These are phyloP conservation scores for Nigrospora osmanthi DNA, from an alignment of 2,329 filamentous ascomycete genomes.

Conservation along the genomic window DNA sequence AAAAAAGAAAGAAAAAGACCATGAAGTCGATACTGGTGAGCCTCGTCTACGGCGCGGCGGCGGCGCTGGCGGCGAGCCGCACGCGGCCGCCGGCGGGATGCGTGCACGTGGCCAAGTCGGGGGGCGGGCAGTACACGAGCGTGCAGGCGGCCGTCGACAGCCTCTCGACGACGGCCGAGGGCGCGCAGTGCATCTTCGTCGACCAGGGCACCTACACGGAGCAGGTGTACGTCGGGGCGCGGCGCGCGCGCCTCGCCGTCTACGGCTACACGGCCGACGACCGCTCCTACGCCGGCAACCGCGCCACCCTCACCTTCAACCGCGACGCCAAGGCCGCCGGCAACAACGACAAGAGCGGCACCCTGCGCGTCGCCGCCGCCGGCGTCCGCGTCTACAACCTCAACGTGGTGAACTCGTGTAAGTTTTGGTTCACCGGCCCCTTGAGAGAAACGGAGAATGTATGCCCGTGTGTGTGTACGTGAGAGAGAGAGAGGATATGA, in stretches of 20 bases:
- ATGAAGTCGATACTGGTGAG: constrained; percentile 3
- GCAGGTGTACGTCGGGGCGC: constrained; percentile 45
- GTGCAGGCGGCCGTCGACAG: constrained; percentile 51
- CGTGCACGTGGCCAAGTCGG: constrained; percentile 34
- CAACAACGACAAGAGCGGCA: constrained; percentile 45
- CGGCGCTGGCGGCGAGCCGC: constrained; percentile 21
- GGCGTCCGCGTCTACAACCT: constrained; percentile 57
- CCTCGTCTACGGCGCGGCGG: background rate
- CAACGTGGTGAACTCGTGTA: constrained; percentile 36
- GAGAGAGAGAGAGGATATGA: too few relatives aligned
- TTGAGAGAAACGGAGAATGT: too few relatives aligned
- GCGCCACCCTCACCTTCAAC: constrained; percentile 42
- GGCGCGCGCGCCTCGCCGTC: constrained; percentile 41
- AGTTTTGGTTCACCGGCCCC: background rate
- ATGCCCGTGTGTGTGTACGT: too few relatives aligned
- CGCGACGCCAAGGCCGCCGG: constrained; percentile 36
- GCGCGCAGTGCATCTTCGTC: constrained; percentile 55
- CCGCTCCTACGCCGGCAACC: constrained; percentile 43
- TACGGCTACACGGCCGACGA: constrained; percentile 52
- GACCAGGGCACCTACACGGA: constrained; percentile 52
- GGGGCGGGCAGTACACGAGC: constrained; percentile 24
- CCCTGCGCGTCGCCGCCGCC: constrained; percentile 33
- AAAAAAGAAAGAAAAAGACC: background rate
- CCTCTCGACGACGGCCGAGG: constrained; percentile 41
- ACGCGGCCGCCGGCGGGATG: constrained; percentile 38